phyloP scores from a whole-genome alignment of 164 flowering plant genomes.

The Santalum album region DNA sequence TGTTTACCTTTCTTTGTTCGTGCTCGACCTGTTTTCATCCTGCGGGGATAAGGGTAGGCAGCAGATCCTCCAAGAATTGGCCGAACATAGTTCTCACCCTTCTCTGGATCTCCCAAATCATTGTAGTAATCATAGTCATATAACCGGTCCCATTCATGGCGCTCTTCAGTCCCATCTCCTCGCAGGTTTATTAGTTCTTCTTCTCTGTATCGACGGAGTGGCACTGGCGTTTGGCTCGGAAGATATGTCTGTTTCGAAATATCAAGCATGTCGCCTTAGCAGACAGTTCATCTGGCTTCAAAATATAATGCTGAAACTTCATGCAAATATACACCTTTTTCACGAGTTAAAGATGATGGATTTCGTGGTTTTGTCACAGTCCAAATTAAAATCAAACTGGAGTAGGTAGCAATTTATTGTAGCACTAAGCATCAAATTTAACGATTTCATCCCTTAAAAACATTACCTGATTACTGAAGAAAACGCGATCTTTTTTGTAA shows the following conservation, averaged over 20 bases:
- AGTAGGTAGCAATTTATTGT: no score
- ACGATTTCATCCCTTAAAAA: background rate
- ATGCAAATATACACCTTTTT: background rate
- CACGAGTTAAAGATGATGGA: no score
- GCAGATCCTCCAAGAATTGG: slow-evolving; percentile 4
- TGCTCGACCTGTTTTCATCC: slow-evolving; percentile 2
- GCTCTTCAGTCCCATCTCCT: background rate
- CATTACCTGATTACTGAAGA: slow-evolving; percentile 1
- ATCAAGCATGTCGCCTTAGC: background rate
- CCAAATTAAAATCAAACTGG: no score
- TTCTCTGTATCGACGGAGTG: background rate
- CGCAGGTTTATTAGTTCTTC: slow-evolving; percentile 2
- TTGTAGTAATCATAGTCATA: slow-evolving; percentile 5
- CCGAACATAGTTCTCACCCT: background rate
- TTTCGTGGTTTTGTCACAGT: no score
- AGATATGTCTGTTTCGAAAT: slow-evolving; percentile 1
- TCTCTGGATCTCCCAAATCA: slow-evolving; percentile 5
- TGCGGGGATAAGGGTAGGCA: slow-evolving; percentile 1
- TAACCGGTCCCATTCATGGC: slow-evolving; percentile 1
- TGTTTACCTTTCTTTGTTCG: background rate
- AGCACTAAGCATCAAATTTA: no score
- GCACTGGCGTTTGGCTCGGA: slow-evolving; percentile 1
- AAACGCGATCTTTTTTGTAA: slow-evolving; percentile 1
- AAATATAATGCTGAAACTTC: background rate
- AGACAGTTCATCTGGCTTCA: background rate